Evolutionary conservation across 2,329 filamentous ascomycete genomes (phyloP), one percentile per base, ranked within the genome.

Genomic region (Leptographium lundbergii): DNA sequence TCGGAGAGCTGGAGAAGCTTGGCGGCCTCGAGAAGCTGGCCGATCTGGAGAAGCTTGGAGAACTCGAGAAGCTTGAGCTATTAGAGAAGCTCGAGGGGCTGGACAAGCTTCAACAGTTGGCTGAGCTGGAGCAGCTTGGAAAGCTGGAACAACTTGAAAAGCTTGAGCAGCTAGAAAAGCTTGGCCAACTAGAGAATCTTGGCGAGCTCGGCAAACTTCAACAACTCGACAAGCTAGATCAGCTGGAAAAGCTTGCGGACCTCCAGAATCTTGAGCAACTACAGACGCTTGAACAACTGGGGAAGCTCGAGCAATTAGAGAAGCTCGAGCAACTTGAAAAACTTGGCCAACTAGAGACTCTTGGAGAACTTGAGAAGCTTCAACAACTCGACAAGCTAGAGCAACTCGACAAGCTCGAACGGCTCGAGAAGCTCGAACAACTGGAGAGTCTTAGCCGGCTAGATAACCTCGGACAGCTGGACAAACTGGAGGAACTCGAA

Each of bases 281-380:
- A 4, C 51, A 36, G 10, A 22, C 54, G 24, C 51, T 60, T 1
- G 58, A 56, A 3, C 22, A 58, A 24, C 36, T 58, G 13, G 57
- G 48, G 22, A 73, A 76, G 32, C 22, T 47, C 4, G 42, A 34
- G 5, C 17, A 50, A 5, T 79, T 84, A 7, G 80, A 85, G 60
- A 82, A 83, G 63, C 72, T 84, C 24, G 73, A 72, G 2, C 82
- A 84, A 65, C 85, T 84, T 0, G 73, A 73, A 6, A 73, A 86
- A 10, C 80, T 84, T 17, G 79, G 81, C n/a, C 81, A 88, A 0
- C 81, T 81, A 54, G 85, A 89, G 67, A 84, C 88, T 2, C 81
- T 89, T 45, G 77, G 80, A 6, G 88, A 91, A 65, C 81, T 96
- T 51, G 86, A 87, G 62, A 88, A 88, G 34, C 22, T 50, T 4